Percentiles rank a stretch among this genome's conserved stretches.
phyloP scores from a whole-genome alignment of 352 stramenopile species.

The Pythium brachiatum region DNA sequence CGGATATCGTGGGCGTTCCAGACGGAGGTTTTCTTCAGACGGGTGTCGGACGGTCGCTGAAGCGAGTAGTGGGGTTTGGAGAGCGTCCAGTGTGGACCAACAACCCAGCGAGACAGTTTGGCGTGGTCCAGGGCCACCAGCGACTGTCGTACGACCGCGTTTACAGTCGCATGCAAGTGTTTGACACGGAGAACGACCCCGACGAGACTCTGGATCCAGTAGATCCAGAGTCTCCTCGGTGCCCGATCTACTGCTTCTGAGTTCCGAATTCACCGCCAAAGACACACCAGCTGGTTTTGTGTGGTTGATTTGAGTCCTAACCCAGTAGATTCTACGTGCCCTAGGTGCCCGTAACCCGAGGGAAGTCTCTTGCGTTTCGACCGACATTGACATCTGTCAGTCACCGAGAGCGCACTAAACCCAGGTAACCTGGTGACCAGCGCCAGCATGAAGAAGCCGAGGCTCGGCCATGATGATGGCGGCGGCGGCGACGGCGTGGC shows the following conservation, averaged over 20 bases:
- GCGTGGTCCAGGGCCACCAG: constrained; percentile 29
- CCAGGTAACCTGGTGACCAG: too few relatives aligned
- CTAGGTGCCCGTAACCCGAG: too few relatives aligned
- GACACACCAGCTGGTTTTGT: too few relatives aligned
- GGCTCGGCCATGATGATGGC: too few relatives aligned
- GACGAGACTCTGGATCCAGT: constrained; percentile 31
- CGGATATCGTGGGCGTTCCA: constrained; percentile 20
- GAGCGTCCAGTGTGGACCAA: constrained; percentile 44
- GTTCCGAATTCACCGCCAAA: not conserved
- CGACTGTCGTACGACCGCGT: constrained; percentile 40
- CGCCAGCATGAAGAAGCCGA: too few relatives aligned
- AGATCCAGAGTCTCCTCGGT: too few relatives aligned
- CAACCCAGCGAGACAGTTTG: constrained; percentile 43
- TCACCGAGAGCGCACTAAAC: too few relatives aligned
- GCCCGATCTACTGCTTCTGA: not conserved
- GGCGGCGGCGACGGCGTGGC: too few relatives aligned
- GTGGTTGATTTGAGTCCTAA: too few relatives aligned
- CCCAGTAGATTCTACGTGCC: too few relatives aligned
- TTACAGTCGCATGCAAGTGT: constrained; percentile 31
- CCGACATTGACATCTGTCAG: too few relatives aligned
- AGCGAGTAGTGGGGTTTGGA: constrained; percentile 29
- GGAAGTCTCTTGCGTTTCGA: too few relatives aligned
- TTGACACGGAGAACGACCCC: constrained; percentile 37
- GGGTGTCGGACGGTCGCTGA: constrained; percentile 30
- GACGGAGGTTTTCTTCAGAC: constrained; percentile 14